Evolutionary conservation across 495 filamentous ascomycete genomes (phyloP).

Genomic region (Penicillium canescens): DNA sequence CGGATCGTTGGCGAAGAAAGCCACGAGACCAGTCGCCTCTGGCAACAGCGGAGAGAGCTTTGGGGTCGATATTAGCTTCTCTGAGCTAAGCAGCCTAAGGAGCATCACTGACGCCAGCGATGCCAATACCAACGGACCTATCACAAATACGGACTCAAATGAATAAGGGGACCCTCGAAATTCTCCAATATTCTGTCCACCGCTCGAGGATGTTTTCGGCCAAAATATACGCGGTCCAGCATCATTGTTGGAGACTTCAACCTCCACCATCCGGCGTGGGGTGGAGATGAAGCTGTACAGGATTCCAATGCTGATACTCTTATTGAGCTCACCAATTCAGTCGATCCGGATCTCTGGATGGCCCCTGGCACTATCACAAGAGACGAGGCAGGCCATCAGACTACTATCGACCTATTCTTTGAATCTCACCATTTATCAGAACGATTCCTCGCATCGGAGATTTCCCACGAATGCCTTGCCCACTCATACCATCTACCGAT

Average conservation of each 20-base stretch:
- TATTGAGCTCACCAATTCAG: neutral
- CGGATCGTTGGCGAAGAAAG: no score
- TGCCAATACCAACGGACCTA: neutral
- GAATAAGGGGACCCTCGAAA: neutral
- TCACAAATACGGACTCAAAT: neutral
- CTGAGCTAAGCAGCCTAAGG: neutral
- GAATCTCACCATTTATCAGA: neutral
- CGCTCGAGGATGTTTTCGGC: neutral
- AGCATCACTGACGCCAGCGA: slow-evolving; percentile 1
- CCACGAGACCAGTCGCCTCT: no score
- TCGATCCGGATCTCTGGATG: slow-evolving; percentile 1
- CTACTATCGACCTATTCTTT: slow-evolving; percentile 16
- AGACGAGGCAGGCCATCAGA: neutral
- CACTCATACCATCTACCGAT: slow-evolving; percentile 16
- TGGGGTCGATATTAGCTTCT: no score
- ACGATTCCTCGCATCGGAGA: neutral
- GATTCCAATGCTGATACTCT: neutral
- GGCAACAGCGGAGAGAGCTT: no score
- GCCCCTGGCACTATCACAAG: slow-evolving; percentile 5
- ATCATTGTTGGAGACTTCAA: slow-evolving; percentile 28
- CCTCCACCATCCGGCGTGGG: slow-evolving; percentile 19
- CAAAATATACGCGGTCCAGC: neutral
- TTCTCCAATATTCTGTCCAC: slow-evolving; percentile 15
- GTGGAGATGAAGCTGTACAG: neutral
- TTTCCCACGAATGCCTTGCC: neutral